A percentile compares a stretch with the other conserved stretches of the same genome.
phyloP scores from a whole-genome alignment of 2,329 filamentous ascomycete genomes.

The Pseudocercospora musae region DNA sequence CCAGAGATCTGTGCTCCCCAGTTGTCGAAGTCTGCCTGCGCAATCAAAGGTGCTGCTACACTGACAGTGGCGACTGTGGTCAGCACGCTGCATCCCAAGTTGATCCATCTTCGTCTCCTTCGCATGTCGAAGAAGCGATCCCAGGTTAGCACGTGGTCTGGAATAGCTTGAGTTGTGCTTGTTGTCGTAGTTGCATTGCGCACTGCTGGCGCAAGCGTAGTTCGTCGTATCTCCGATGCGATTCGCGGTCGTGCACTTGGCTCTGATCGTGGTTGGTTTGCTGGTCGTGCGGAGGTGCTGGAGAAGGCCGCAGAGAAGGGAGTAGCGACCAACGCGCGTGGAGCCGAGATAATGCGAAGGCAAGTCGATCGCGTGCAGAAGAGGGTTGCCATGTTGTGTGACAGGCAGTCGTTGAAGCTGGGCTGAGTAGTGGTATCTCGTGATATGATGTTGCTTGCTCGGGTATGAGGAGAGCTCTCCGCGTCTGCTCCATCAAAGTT shows the following conservation, averaged over 20 bases:
- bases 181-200: conserved; percentile 4
- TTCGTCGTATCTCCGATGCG: background rate
- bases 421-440: background rate
- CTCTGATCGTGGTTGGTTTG: conserved; percentile 3
- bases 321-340: conserved; percentile 4
- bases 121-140: conserved; percentile 90
- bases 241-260: conserved; percentile 1
- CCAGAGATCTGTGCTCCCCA: conserved; percentile 66
- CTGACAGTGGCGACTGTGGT: conserved; percentile 62
- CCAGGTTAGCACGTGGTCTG: conserved; percentile 57
- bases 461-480: background rate
- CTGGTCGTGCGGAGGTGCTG: conserved; percentile 4
- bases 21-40: conserved; percentile 68
- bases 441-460: background rate
- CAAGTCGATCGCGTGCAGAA: conserved; percentile 13
- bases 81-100: conserved; percentile 71
- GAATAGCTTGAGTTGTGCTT: background rate
- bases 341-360: background rate
- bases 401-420: background rate
- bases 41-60: conserved; percentile 63
- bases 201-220: background rate
- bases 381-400: conserved; percentile 14
- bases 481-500: background rate
- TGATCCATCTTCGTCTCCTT: conserved; percentile 77
- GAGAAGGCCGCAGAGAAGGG: conserved; percentile 5